Evolutionary conservation across 2,329 filamentous ascomycete species (phyloP).

Genomic region (Byssochlamys sp.): DNA sequence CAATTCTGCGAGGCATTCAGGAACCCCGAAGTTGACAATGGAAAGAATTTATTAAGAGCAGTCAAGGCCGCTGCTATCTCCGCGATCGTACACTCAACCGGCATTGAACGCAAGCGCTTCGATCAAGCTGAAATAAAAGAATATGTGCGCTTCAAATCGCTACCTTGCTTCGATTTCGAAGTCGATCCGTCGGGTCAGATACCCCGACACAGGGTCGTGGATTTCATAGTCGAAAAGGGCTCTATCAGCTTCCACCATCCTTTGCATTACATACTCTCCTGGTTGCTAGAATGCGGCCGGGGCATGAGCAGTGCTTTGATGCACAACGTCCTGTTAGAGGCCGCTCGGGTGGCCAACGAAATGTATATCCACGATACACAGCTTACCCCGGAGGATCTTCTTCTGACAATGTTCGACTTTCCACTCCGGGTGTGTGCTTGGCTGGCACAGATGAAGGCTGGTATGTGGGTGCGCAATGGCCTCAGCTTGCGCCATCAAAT

Average conservation of each 20-base stretch:
- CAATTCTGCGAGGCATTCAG: slow-evolving; percentile 82
- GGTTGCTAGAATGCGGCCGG: slow-evolving; percentile 84
- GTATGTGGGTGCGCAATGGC: slow-evolving; percentile 97
- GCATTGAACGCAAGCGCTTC: slow-evolving; percentile 78
- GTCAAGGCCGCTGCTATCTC: slow-evolving; percentile 59
- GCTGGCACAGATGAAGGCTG: slow-evolving; percentile 95
- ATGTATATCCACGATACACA: slow-evolving; percentile 52
- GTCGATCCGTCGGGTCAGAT: slow-evolving; percentile 32
- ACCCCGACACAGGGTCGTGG: slow-evolving; percentile 60
- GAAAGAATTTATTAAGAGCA: slow-evolving; percentile 61
- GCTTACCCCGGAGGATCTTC: slow-evolving; percentile 59
- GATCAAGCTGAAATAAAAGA: slow-evolving; percentile 79
- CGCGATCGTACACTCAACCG: slow-evolving; percentile 80
- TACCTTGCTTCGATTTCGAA: slow-evolving; percentile 74
- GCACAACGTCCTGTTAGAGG: slow-evolving; percentile 60
- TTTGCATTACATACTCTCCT: slow-evolving; percentile 89
- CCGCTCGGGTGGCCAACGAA: slow-evolving; percentile 43
- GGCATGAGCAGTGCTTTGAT: slow-evolving; percentile 60
- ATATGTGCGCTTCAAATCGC: slow-evolving; percentile 68
- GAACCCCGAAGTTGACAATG: slow-evolving; percentile 55
- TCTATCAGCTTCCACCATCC: slow-evolving; percentile 96
- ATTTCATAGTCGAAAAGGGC: slow-evolving; percentile 79
- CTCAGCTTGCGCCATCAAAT: slow-evolving; percentile 93
- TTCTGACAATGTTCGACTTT: slow-evolving; percentile 84
- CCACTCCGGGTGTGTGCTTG: slow-evolving; percentile 88